A percentile compares a stretch with the other conserved stretches of the same genome.
Conservation (phyloP, 345 rosid genomes). For the Brassica rapa region DNA sequence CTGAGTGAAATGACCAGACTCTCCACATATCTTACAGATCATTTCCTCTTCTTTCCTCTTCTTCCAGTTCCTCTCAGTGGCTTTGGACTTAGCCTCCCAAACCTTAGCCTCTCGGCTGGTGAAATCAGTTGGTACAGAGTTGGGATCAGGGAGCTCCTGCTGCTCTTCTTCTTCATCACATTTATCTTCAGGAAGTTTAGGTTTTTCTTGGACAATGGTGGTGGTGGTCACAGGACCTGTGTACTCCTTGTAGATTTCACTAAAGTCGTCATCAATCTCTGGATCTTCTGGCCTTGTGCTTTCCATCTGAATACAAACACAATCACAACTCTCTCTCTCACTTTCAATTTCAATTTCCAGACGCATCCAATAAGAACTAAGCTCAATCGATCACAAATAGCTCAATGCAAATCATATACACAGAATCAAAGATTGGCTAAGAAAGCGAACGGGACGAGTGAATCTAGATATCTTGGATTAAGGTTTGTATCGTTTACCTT, state of each 20-base stretch:
- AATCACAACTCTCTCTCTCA: neutral
- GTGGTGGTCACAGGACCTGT: slow-evolving; percentile 68
- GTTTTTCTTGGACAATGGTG: slow-evolving; percentile 51
- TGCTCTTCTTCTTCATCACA: slow-evolving; percentile 76
- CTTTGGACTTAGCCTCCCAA: slow-evolving; percentile 99
- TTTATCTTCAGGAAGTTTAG: slow-evolving; percentile 57
- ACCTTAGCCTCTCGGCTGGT: slow-evolving; percentile 98
- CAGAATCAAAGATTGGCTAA: neutral
- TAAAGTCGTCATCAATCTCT: slow-evolving; percentile 88
- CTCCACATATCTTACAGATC: slow-evolving; percentile 96
- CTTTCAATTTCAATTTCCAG: neutral
- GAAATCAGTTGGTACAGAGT: slow-evolving; percentile 97
- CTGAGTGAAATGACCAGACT: slow-evolving; percentile 99
- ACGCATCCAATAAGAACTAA: neutral
- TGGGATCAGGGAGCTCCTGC: slow-evolving; percentile 68
- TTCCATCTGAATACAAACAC: slow-evolving; percentile 51
- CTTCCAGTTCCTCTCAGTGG: slow-evolving; percentile 98
- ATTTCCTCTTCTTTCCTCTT: slow-evolving; percentile 98
- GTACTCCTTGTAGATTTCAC: slow-evolving; percentile 93
- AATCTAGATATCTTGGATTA: neutral
- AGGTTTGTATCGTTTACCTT: slow-evolving; percentile 24
- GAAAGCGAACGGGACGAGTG: neutral
- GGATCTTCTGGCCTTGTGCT: slow-evolving; percentile 72
- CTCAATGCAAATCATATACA: slow-evolving; percentile 13
- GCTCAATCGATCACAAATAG: neutral